These are phyloP conservation scores for Aechmea fasciata DNA, from an alignment of 176 grass and related monocot genomes.

Conservation along the genomic window DNA sequence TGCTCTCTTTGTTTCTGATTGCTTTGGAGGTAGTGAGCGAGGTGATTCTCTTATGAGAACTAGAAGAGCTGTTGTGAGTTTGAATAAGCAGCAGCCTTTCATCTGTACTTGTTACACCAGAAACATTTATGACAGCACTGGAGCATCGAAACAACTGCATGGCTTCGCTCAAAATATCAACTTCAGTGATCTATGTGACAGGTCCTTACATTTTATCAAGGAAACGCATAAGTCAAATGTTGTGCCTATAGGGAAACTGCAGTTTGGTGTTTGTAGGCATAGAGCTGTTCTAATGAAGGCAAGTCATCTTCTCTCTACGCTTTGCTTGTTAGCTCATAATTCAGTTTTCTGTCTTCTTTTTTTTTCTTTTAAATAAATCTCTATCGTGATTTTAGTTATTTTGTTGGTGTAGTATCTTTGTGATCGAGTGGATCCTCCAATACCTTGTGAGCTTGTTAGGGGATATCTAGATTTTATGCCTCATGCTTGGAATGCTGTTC, in stretches of 20 bases:
- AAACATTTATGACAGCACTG: slow-evolving; percentile 27
- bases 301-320: slow-evolving; percentile 1
- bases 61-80: slow-evolving; percentile 57
- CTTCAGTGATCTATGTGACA: slow-evolving; percentile 52
- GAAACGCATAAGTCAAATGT: slow-evolving; percentile 75
- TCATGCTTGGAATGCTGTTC: slow-evolving; percentile 95
- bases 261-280: slow-evolving; percentile 92
- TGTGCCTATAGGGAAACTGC: slow-evolving; percentile 76
- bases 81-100: slow-evolving; percentile 82
- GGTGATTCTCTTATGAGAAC: slow-evolving; percentile 57
- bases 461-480: slow-evolving; percentile 93
- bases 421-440: slow-evolving; percentile 76
- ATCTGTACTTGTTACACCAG: slow-evolving; percentile 76
- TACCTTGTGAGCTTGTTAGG: slow-evolving; percentile 93
- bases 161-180: slow-evolving; percentile 27
- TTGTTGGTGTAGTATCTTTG: slow-evolving; percentile 68
- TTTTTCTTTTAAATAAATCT: not conserved
- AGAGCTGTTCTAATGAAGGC: slow-evolving; percentile 99
- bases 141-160: slow-evolving; percentile 25
- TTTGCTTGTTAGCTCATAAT: slow-evolving; percentile 8
- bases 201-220: slow-evolving; percentile 76
- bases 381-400: not conserved
- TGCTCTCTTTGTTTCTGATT: slow-evolving; percentile 97
- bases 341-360: not conserved
- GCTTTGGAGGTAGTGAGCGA: slow-evolving; percentile 92